These are phyloP conservation scores for Davidsoniella eucalypti DNA, from an alignment of 2,329 filamentous ascomycete genomes.

Conservation along the genomic window DNA sequence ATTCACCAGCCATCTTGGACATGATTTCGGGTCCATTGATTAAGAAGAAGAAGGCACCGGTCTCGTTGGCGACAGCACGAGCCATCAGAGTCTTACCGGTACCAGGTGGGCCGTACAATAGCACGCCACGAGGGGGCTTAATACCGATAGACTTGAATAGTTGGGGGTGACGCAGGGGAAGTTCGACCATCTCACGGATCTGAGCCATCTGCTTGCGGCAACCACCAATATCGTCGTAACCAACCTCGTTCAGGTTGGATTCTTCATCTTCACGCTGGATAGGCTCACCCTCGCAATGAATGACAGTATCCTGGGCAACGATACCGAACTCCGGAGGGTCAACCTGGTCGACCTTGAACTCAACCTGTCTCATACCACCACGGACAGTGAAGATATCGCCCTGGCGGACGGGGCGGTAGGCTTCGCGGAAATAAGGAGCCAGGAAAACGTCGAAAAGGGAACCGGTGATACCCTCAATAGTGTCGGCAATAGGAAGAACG, in stretches of 20 bases:
- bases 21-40: constrained; percentile 99
- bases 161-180: constrained; percentile 90
- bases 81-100: constrained; percentile 99
- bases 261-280: constrained; percentile 98
- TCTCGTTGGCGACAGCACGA: constrained; percentile 96
- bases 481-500: constrained; percentile 94
- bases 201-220: constrained; percentile 99
- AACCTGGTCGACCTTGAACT: constrained; percentile 99
- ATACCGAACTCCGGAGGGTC: constrained; percentile 98
- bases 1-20: constrained; percentile 99
- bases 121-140: constrained; percentile 94
- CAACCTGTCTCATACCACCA: constrained; percentile 96
- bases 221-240: constrained; percentile 97
- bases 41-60: constrained; percentile 96
- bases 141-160: constrained; percentile 99
- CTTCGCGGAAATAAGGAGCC: constrained; percentile 97
- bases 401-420: constrained; percentile 91
- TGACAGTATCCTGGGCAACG: constrained; percentile 95
- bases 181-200: constrained; percentile 95
- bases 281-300: constrained; percentile 88
- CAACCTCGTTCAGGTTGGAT: constrained; percentile 97
- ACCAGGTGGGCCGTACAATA: constrained; percentile 92
- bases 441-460: constrained; percentile 99
- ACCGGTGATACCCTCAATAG: constrained; percentile 91
- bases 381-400: constrained; percentile 95